These are phyloP conservation scores for Wolfiporia cocos DNA, from an alignment of 1,284 basidiomycete genomes.

Conservation along the genomic window DNA sequence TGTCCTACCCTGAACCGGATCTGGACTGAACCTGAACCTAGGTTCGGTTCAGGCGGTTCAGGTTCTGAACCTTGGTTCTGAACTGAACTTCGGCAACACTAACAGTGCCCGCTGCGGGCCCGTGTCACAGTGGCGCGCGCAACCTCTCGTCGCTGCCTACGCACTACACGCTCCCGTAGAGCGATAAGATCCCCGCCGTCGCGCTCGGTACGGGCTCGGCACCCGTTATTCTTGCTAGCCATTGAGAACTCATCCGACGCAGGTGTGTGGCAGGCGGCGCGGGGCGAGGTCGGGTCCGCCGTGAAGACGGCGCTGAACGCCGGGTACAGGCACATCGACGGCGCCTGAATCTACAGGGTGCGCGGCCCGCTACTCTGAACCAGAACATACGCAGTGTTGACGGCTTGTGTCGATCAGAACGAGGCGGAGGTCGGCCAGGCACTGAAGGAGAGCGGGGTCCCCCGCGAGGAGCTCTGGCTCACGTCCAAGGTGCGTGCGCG, in stretches of 20 bases:
- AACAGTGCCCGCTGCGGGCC: no score
- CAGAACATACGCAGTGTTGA: background rate
- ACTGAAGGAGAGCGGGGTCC: conserved; percentile 32
- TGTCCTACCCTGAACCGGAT: no score
- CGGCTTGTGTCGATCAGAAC: conserved; percentile 28
- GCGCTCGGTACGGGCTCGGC: conserved; percentile 41
- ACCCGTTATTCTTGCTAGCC: no score
- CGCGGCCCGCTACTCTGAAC: conserved; percentile 4
- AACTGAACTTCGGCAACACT: no score
- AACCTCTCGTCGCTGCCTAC: conserved; percentile 32
- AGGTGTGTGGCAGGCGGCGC: conserved; percentile 61
- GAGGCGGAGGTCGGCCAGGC: conserved; percentile 46
- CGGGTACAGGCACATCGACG: conserved; percentile 75
- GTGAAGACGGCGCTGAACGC: conserved; percentile 53
- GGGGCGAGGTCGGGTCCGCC: conserved; percentile 49
- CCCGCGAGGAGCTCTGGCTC: conserved; percentile 40
- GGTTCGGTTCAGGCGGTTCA: no score
- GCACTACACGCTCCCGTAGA: conserved; percentile 51
- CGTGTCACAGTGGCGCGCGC: conserved; percentile 10
- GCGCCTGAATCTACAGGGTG: conserved; percentile 63
- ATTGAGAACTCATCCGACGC: background rate
- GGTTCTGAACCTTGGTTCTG: no score
- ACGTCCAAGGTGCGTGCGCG: conserved; percentile 37
- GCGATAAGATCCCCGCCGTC: conserved; percentile 53
- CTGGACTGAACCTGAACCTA: no score